These are phyloP conservation scores for Xerocomellus chrysenteron DNA, from an alignment of 768 basidiomycete species.

Conservation along the genomic window DNA sequence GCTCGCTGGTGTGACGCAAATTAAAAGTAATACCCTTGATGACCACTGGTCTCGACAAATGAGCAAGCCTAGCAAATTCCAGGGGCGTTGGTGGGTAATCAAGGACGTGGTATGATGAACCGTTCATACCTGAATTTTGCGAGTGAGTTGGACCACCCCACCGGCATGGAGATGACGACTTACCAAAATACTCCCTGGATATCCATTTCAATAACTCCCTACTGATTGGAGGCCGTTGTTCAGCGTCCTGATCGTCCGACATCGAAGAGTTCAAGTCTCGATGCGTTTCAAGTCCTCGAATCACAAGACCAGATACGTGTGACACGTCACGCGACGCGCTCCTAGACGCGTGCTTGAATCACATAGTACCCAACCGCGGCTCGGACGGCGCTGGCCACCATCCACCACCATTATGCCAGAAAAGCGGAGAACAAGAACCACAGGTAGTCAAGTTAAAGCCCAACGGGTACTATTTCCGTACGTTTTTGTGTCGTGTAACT, in stretches of 20 bases:
- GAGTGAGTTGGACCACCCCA: background rate
- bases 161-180: background rate
- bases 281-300: background rate
- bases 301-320: constrained; percentile 10
- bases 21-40: constrained; percentile 54
- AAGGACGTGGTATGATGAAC: constrained; percentile 47
- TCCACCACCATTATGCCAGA: constrained; percentile 20
- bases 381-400: background rate
- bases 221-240: constrained; percentile 12
- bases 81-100: constrained; percentile 59
- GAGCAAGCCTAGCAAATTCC: constrained; percentile 67
- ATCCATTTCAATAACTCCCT: constrained; percentile 33
- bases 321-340: constrained; percentile 30
- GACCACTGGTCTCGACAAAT: constrained; percentile 69
- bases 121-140: constrained; percentile 54
- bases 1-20: background rate
- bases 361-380: background rate
- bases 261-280: background rate
- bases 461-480: constrained; percentile 18
- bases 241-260: constrained; percentile 10
- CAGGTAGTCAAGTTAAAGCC: constrained; percentile 5
- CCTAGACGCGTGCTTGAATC: background rate
- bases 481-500: constrained; percentile 1
- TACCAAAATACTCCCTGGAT: constrained; percentile 38
- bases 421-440: constrained; percentile 23